Evolutionary conservation across 148 eudicot genomes (phyloP).

Genomic region (Nepenthes mirabilis): DNA sequence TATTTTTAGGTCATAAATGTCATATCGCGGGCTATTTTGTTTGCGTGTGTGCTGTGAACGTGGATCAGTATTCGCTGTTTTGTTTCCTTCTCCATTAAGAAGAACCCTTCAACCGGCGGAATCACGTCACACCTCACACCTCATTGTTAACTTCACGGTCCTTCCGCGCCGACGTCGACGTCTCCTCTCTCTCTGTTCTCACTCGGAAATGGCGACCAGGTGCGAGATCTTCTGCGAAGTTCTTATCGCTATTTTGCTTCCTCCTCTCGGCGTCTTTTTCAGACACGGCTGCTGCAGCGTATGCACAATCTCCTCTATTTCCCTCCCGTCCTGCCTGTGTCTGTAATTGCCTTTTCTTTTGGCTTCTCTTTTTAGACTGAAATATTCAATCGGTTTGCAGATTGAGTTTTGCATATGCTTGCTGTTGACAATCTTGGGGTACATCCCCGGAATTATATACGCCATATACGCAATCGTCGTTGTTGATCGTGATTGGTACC

Average conservation of each 20-base stretch:
- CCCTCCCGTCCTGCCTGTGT: neutral
- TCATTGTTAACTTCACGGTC: no score
- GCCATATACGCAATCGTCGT: slow-evolving; percentile 62
- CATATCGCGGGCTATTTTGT: no score
- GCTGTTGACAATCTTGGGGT: slow-evolving; percentile 69
- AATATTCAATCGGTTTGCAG: slow-evolving; percentile 16
- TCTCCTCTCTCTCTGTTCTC: no score
- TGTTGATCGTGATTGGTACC: slow-evolving; percentile 30
- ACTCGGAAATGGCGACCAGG: slow-evolving; percentile 21
- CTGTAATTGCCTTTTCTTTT: neutral
- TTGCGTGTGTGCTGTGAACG: no score
- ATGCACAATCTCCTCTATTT: slow-evolving; percentile 1
- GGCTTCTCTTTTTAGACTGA: neutral
- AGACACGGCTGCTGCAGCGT: slow-evolving; percentile 55
- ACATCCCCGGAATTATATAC: slow-evolving; percentile 72
- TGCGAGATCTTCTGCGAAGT: slow-evolving; percentile 49
- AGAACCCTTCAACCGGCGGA: no score
- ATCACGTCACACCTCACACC: no score
- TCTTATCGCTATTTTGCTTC: slow-evolving; percentile 35
- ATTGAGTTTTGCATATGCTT: slow-evolving; percentile 63
- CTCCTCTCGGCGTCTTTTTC: slow-evolving; percentile 55
- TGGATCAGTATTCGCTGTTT: no score
- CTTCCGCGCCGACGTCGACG: no score
- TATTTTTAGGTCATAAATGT: no score
- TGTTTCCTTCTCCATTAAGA: no score